Evolutionary conservation across 192 early-diverging fungal species (phyloP).

Genomic region (Pilaira anomala): DNA sequence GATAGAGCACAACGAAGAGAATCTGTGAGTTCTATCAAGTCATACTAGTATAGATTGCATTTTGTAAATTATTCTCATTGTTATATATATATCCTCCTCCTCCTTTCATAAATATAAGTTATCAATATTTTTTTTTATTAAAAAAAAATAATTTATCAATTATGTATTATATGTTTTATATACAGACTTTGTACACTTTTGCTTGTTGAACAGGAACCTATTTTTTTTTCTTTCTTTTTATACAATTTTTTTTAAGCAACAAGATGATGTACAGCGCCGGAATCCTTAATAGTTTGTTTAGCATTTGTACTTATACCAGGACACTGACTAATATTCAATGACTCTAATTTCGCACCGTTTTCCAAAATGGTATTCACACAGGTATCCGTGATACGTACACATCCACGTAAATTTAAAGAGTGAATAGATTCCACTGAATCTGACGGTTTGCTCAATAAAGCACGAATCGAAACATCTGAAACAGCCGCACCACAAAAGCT

Average conservation of each 20-base stretch:
- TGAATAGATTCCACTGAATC: conserved; percentile 46
- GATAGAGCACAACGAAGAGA: conserved; percentile 27
- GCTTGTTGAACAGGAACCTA: not conserved
- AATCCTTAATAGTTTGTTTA: conserved; percentile 2
- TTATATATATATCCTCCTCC: no score
- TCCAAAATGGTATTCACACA: conserved; percentile 23
- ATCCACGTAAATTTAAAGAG: conserved; percentile 54
- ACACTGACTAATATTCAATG: conserved; percentile 18
- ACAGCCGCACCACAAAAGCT: conserved; percentile 73
- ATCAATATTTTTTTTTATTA: no score
- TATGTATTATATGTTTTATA: not conserved
- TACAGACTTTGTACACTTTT: not conserved
- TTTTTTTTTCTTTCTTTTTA: conserved; percentile 4
- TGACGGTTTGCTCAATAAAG: conserved; percentile 36
- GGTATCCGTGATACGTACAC: conserved; percentile 44
- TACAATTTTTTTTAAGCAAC: conserved; percentile 1
- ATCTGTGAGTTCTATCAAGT: conserved; percentile 22
- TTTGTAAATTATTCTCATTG: no score
- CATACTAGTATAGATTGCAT: no score
- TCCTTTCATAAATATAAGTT: no score
- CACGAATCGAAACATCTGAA: conserved; percentile 55
- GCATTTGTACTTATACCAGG: not conserved
- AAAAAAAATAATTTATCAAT: not conserved
- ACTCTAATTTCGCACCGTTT: not conserved
- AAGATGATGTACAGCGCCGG: not conserved